Conservation (phyloP, 495 filamentous ascomycete genomes). For the Parathielavia hyrcaniae region DNA sequence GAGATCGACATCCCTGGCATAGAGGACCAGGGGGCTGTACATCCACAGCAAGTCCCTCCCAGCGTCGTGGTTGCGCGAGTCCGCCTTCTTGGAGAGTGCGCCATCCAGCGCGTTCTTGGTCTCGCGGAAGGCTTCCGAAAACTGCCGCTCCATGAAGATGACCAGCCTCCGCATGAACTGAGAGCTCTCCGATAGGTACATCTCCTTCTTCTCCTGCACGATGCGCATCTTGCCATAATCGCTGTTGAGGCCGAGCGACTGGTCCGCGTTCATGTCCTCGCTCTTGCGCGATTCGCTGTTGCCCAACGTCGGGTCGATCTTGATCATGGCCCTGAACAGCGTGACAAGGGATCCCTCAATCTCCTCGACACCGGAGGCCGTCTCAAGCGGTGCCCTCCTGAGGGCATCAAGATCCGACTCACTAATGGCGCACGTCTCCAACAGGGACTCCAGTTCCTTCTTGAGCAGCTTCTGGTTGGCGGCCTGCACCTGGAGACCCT, state of each 20-base stretch:
- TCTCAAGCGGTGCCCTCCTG: slow-evolving; percentile 66
- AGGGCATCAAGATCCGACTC: slow-evolving; percentile 65
- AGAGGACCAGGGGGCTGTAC: slow-evolving; percentile 78
- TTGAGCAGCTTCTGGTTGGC: slow-evolving; percentile 94
- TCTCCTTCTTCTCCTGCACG: slow-evolving; percentile 85
- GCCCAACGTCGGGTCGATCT: slow-evolving; percentile 75
- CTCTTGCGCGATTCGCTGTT: slow-evolving; percentile 47
- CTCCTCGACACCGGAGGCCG: slow-evolving; percentile 59
- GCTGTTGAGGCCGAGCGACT: slow-evolving; percentile 55
- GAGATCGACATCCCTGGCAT: slow-evolving; percentile 73
- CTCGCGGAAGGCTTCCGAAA: slow-evolving; percentile 65
- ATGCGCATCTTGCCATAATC: slow-evolving; percentile 89
- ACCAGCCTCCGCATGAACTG: slow-evolving; percentile 70
- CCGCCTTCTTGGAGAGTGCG: slow-evolving; percentile 48
- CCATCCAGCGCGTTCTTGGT: slow-evolving; percentile 52
- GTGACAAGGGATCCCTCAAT: slow-evolving; percentile 72
- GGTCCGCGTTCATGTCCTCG: slow-evolving; percentile 45
- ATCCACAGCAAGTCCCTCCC: slow-evolving; percentile 62
- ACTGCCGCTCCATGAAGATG: slow-evolving; percentile 73
- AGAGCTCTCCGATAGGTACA: slow-evolving; percentile 64
- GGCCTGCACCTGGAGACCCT: slow-evolving; percentile 92
- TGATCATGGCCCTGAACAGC: slow-evolving; percentile 89
- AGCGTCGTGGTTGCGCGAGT: slow-evolving; percentile 48
- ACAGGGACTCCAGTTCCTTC: slow-evolving; percentile 71
- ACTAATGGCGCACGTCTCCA: slow-evolving; percentile 84